phyloP scores from a whole-genome alignment of 176 grass and related monocot species.

The Calamus simplicifolius region DNA sequence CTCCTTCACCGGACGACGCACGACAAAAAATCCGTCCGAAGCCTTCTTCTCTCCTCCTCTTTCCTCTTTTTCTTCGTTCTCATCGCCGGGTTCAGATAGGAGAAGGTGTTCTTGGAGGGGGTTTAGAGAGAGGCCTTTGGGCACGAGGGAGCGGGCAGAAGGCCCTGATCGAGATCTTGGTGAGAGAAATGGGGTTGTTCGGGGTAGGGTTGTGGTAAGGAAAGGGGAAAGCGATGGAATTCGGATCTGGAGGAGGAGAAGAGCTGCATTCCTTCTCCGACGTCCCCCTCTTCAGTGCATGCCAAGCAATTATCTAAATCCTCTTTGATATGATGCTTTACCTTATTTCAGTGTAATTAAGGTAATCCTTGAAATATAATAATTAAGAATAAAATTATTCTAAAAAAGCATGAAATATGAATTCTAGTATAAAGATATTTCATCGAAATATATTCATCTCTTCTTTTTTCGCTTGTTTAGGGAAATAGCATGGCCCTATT shows the following conservation, averaged over 20 bases:
- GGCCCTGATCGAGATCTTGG: conserved; percentile 14
- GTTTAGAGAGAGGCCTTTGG: conserved; percentile 1
- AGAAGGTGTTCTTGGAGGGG: conserved; percentile 21
- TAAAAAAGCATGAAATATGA: too few relatives aligned
- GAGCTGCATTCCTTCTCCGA: conserved; percentile 27
- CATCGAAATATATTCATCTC: too few relatives aligned
- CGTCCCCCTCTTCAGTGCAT: neutral
- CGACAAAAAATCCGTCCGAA: conserved; percentile 17
- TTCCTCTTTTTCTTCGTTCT: conserved; percentile 6
- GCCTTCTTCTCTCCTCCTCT: conserved; percentile 7
- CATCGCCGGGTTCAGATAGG: neutral
- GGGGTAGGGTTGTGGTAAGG: neutral
- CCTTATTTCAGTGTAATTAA: too few relatives aligned
- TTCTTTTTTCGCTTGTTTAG: too few relatives aligned
- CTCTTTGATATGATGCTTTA: too few relatives aligned
- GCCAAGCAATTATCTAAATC: too few relatives aligned
- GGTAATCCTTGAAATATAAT: too few relatives aligned
- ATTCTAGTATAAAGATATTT: too few relatives aligned
- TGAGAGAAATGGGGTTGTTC: neutral
- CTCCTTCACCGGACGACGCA: conserved; percentile 27
- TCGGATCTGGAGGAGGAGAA: conserved; percentile 32
- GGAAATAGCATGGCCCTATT: too few relatives aligned
- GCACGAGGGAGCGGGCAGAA: conserved; percentile 15
- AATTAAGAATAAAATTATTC: too few relatives aligned
- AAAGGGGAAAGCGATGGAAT: neutral